Evolutionary conservation across 2,329 filamentous ascomycete species (phyloP).

Genomic region (Ceratocystis ficicola): DNA sequence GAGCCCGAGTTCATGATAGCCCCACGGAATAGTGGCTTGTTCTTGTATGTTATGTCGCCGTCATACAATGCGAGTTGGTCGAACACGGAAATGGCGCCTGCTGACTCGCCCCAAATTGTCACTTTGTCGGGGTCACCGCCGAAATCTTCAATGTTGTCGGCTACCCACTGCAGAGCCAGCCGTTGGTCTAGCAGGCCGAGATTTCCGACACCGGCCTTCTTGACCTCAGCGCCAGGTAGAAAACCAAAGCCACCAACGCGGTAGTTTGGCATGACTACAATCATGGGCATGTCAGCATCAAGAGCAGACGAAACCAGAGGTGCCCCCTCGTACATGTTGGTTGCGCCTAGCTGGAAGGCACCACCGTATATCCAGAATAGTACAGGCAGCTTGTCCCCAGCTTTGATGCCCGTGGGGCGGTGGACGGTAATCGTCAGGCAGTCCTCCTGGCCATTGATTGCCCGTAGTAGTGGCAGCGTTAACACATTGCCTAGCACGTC

Average conservation of each 20-base stretch:
- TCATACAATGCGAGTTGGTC: conserved; percentile 51
- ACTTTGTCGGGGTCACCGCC: conserved; percentile 54
- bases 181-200: conserved; percentile 50
- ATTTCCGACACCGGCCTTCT: conserved; percentile 44
- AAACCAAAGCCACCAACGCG: conserved; percentile 53
- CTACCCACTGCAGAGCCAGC: conserved; percentile 49
- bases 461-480: conserved; percentile 36
- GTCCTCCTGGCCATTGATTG: conserved; percentile 37
- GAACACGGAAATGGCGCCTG: conserved; percentile 48
- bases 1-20: conserved; percentile 53
- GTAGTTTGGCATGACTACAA: conserved; percentile 55
- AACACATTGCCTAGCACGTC: conserved; percentile 32
- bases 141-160: conserved; percentile 52
- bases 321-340: conserved; percentile 31
- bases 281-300: conserved; percentile 41
- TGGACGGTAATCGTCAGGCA: conserved; percentile 40
- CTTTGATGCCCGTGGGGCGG: conserved; percentile 34
- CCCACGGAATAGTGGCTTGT: conserved; percentile 49
- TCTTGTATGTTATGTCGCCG: conserved; percentile 51
- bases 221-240: conserved; percentile 43
- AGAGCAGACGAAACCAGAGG: conserved; percentile 30
- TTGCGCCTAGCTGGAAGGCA: conserved; percentile 33
- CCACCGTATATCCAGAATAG: conserved; percentile 48
- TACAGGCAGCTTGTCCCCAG: conserved; percentile 39
- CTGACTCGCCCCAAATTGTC: conserved; percentile 52